Conservation (phyloP, 2,329 filamentous ascomycete species). For the Penicillium sp. region DNA sequence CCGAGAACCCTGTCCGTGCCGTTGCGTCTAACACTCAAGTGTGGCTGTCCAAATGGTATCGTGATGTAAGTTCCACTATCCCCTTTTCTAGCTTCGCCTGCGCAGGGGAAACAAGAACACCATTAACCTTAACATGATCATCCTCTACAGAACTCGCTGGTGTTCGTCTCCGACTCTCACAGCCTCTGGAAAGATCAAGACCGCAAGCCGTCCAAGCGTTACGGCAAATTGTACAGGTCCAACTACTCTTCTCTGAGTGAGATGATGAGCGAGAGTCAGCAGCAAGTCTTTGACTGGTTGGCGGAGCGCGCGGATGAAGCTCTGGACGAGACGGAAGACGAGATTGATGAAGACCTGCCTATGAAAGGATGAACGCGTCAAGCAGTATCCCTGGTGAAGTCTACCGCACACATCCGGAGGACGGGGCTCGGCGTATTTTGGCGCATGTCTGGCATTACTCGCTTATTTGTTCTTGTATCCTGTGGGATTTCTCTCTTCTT, state of each 20-base stretch:
- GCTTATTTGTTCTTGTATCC: background rate
- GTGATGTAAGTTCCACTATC: conserved; percentile 53
- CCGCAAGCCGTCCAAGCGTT: conserved; percentile 60
- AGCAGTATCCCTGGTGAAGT: background rate
- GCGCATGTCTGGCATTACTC: background rate
- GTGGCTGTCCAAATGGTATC: conserved; percentile 77
- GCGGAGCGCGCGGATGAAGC: conserved; percentile 40
- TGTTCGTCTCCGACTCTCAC: conserved; percentile 77
- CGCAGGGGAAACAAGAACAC: background rate
- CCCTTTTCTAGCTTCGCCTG: background rate
- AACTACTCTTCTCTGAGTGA: conserved; percentile 54
- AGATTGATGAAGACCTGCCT: conserved; percentile 14
- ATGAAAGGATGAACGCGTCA: conserved; percentile 5
- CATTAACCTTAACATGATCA: background rate
- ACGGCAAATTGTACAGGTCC: conserved; percentile 57
- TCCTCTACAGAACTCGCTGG: conserved; percentile 64
- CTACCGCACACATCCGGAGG: background rate
- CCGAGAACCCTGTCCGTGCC: conserved; percentile 71
- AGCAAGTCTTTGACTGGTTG: conserved; percentile 55
- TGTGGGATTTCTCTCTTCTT: background rate
- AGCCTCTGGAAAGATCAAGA: conserved; percentile 71
- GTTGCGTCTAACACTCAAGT: conserved; percentile 77
- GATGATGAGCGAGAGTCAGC: conserved; percentile 59
- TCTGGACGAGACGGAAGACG: conserved; percentile 34
- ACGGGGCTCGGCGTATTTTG: conserved; percentile 1